A percentile compares a stretch with the other conserved stretches of the same genome.
Evolutionary conservation across 208 protist species (phyloP).

Genomic region (Trypanosoma cruzi): DNA sequence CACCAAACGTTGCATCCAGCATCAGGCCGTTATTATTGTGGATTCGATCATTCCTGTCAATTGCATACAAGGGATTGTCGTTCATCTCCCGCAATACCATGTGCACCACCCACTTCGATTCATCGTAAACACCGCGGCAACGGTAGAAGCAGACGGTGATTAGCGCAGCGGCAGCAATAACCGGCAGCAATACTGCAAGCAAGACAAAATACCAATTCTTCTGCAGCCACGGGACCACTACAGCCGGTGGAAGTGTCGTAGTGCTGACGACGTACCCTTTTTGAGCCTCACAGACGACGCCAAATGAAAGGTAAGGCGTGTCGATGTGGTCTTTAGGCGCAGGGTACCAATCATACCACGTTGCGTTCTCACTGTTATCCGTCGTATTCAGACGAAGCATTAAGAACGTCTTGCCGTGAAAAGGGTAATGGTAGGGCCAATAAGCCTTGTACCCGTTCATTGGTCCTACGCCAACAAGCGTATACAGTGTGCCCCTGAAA

Average conservation of each 20-base stretch:
- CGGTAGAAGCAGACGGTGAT: not conserved
- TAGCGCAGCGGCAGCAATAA: not conserved
- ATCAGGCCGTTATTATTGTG: no score
- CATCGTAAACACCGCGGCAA: not conserved
- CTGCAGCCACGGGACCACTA: no score
- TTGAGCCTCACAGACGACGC: no score
- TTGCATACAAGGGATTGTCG: not conserved
- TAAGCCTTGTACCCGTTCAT: not conserved
- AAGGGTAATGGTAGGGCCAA: not conserved
- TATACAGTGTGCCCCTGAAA: slow-evolving; percentile 4
- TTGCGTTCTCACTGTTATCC: not conserved
- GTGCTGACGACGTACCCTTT: no score
- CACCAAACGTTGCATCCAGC: no score
- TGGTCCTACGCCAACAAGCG: not conserved
- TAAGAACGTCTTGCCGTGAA: no score
- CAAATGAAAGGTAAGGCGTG: no score
- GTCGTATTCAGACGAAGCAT: not conserved
- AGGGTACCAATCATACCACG: slow-evolving; percentile 1
- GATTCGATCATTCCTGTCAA: not conserved
- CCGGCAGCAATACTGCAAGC: no score
- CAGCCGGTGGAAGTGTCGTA: no score
- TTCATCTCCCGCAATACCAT: not conserved
- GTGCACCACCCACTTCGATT: no score
- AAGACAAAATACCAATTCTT: no score
- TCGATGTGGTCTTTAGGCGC: no score